Percentiles rank a stretch among this genome's conserved stretches.
phyloP scores from a whole-genome alignment of 805 yeast species.

The Candida taoyuanica region DNA sequence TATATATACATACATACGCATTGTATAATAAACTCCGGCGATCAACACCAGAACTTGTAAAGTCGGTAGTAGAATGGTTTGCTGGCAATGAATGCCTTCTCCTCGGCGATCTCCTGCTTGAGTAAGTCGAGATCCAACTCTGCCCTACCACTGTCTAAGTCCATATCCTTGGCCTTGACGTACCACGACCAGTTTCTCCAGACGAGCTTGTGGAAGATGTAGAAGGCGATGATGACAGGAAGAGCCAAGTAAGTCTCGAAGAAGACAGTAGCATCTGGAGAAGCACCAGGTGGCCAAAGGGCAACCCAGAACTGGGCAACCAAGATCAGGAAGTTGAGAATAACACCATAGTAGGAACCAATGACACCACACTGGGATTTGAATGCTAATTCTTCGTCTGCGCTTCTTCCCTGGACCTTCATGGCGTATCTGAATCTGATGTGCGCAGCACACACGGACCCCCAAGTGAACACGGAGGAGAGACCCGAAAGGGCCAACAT shows the following conservation, averaged over 20 bases:
- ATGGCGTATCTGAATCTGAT: conserved; percentile 59
- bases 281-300: conserved; percentile 27
- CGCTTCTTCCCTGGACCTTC: conserved; percentile 56
- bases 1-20: background rate
- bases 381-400: conserved; percentile 64
- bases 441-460: conserved; percentile 62
- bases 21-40: too few relatives aligned
- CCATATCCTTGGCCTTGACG: conserved; percentile 45
- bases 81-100: conserved; percentile 43
- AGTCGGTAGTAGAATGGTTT: conserved; percentile 42
- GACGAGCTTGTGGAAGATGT: conserved; percentile 39
- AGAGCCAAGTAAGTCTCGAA: conserved; percentile 38
- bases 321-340: conserved; percentile 55
- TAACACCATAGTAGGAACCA: conserved; percentile 62
- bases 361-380: conserved; percentile 60
- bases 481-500: conserved; percentile 68
- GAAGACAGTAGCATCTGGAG: conserved; percentile 29
- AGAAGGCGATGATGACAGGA: conserved; percentile 35
- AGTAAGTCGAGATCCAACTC: conserved; percentile 52
- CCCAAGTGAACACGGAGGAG: conserved; percentile 75
- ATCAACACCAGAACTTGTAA: conserved; percentile 51
- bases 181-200: conserved; percentile 35
- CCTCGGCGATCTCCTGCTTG: conserved; percentile 52
- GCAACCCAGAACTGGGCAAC: conserved; percentile 45
- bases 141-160: conserved; percentile 59